phyloP scores from a whole-genome alignment of 2,329 filamentous ascomycete species.

The Alternaria triticimaculans region DNA sequence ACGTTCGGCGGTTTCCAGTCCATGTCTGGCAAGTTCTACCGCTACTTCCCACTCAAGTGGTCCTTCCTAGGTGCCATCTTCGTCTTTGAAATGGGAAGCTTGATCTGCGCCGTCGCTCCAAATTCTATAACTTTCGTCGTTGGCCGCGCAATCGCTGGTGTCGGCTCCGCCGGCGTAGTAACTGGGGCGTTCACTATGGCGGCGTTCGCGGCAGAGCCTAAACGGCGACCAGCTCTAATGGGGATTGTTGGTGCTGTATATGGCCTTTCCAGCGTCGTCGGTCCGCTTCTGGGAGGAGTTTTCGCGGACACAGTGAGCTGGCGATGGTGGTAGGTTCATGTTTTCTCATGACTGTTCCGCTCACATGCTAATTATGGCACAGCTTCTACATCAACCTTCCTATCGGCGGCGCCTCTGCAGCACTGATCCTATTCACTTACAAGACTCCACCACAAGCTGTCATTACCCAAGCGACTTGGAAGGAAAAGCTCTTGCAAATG shows the following conservation, averaged over 20 bases:
- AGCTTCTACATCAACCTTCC: slow-evolving; percentile 53
- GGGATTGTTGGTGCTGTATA: slow-evolving; percentile 48
- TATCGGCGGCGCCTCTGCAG: slow-evolving; percentile 50
- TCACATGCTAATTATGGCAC: background rate
- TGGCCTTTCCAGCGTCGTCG: slow-evolving; percentile 46
- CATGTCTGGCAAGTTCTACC: slow-evolving; percentile 56
- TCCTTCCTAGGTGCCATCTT: slow-evolving; percentile 44
- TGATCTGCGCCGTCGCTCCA: slow-evolving; percentile 57
- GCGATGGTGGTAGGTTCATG: slow-evolving; percentile 47
- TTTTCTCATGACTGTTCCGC: background rate
- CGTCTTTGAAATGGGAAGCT: slow-evolving; percentile 63
- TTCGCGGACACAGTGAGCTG: slow-evolving; percentile 47
- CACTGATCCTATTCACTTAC: slow-evolving; percentile 40
- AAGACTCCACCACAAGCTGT: slow-evolving; percentile 30
- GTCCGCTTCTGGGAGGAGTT: slow-evolving; percentile 52
- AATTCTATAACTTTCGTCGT: slow-evolving; percentile 48
- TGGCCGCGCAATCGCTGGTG: slow-evolving; percentile 49
- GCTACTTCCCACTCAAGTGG: slow-evolving; percentile 51
- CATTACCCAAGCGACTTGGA: slow-evolving; percentile 26
- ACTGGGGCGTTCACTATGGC: slow-evolving; percentile 50
- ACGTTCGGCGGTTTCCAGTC: slow-evolving; percentile 54
- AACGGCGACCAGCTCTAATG: slow-evolving; percentile 48
- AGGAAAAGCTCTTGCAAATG: slow-evolving; percentile 53
- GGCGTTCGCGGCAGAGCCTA: slow-evolving; percentile 50
- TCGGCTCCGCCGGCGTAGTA: slow-evolving; percentile 47